Evolutionary conservation across 768 basidiomycete species (phyloP).

Genomic region (Lactarius deliciosus): DNA sequence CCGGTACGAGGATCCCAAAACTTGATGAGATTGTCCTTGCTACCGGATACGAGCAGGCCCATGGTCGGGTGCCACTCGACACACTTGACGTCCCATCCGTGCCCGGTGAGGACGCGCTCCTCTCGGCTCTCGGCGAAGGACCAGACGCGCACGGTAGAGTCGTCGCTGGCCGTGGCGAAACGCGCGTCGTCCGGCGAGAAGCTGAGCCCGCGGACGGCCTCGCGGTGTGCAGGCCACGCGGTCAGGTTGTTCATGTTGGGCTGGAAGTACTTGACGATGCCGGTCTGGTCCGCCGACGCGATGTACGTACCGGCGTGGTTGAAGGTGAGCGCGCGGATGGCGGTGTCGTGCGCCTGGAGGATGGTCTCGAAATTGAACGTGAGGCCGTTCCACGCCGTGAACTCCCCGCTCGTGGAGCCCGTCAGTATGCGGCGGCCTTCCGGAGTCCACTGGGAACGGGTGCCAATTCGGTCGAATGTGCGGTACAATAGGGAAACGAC

Average conservation of each 20-base stretch:
- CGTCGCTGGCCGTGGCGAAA: conserved; percentile 95
- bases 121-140: conserved; percentile 88
- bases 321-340: conserved; percentile 86
- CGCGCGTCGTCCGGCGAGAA: conserved; percentile 91
- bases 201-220: conserved; percentile 87
- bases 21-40: conserved; percentile 97
- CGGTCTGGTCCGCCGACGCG: conserved; percentile 88
- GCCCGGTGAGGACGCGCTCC: conserved; percentile 89
- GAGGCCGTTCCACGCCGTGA: conserved; percentile 97
- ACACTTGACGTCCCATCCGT: conserved; percentile 98
- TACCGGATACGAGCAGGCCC: conserved; percentile 90
- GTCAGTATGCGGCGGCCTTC: conserved; percentile 92
- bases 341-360: conserved; percentile 96
- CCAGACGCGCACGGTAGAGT: conserved; percentile 94
- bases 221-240: conserved; percentile 93
- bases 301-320: conserved; percentile 93
- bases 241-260: conserved; percentile 99
- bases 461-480: conserved; percentile 9
- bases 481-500: conserved; percentile 36
- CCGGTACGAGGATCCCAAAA: conserved; percentile 99
- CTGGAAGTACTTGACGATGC: conserved; percentile 98
- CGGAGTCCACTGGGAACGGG: conserved; percentile 80
- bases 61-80: conserved; percentile 99
- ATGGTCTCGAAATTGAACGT: conserved; percentile 99
- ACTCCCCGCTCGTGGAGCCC: conserved; percentile 95